Base-by-base conservation (phyloP, 2,329 filamentous ascomycete genomes). In the Penicillium palitans region DNA sequence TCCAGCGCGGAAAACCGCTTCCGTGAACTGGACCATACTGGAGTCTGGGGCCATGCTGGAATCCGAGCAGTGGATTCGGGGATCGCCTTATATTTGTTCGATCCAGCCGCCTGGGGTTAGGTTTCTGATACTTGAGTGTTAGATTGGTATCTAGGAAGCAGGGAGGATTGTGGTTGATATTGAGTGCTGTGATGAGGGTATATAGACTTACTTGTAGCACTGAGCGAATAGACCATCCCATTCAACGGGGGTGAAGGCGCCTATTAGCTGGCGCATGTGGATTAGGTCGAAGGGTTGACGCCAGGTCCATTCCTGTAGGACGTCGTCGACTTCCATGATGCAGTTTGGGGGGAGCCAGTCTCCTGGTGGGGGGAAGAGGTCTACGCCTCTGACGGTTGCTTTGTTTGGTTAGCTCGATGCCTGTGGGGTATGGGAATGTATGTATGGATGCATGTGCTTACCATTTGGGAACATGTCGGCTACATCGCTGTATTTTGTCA, bases 331-430 rank as follows among this genome's bases (percentile, higher is more conserved):
- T 49, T 66, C 65, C 53, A 68, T 62, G 37, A 53, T 37, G 46
- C 58, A 65, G 55, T 68, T 68, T 27, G 66, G 64, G 24, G 65
- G 62, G 9, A 64, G 50, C 63, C 63, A 68, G 2, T 53, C 48
- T 15, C 29, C 37, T 31, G 56, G 56, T n/a, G 56, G 56, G 1
- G 56, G 56, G 21, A 63, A 67, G 33, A 68, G 66, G 47, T 68
- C 66, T n/a, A 68, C 61, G 15, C 55, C 55, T 45, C 55, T 52
- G 41, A 57, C 50, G 27, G 35, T 57, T 19, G 55, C 55, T 57
- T 17, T 6, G 8, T 29, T 24, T 35, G 15, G 33, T 57, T 19
- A 51, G 49, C 17, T 37, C 12, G 7, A 6, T 25, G 21, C 25
- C 10, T 19, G 13, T 9, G 24, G 4, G 2, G 6, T 31, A 42